Conservation (phyloP, 2,329 filamentous ascomycete genomes). For the Capronia coronata region DNA sequence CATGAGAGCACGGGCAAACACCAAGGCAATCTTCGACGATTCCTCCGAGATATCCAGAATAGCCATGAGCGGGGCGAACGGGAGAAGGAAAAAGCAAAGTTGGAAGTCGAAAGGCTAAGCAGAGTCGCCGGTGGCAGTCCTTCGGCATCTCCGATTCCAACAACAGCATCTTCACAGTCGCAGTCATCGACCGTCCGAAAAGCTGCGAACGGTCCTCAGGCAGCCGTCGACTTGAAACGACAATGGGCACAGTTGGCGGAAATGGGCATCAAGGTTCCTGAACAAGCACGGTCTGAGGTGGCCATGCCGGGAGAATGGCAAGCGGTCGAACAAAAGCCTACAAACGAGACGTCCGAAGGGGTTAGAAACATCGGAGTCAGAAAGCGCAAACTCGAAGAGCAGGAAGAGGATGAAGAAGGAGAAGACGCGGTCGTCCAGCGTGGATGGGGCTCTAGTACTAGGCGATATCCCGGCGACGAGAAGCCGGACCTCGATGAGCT, state of each 20-base stretch:
- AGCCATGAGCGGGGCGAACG: constrained; percentile 72
- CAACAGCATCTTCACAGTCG: constrained; percentile 28
- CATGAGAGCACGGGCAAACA: constrained; percentile 83
- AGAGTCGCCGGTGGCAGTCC: constrained; percentile 53
- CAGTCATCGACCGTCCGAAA: constrained; percentile 31
- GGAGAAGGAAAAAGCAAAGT: constrained; percentile 73
- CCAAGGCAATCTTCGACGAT: constrained; percentile 79
- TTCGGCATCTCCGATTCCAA: constrained; percentile 34
- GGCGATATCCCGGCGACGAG: constrained; percentile 36
- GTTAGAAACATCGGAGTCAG: constrained; percentile 40
- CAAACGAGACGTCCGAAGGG: constrained; percentile 33
- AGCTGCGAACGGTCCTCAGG: constrained; percentile 33
- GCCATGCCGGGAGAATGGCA: constrained; percentile 88
- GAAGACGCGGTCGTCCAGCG: constrained; percentile 34
- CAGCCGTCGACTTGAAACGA: constrained; percentile 63
- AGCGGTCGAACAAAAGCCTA: constrained; percentile 49
- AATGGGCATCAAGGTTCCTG: constrained; percentile 78
- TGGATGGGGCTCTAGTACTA: constrained; percentile 41
- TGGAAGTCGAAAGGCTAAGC: constrained; percentile 80
- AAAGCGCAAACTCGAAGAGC: constrained; percentile 41
- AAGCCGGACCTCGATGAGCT: constrained; percentile 39
- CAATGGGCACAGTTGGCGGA: constrained; percentile 84
- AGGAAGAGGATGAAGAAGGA: constrained; percentile 38
- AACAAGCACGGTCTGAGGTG: constrained; percentile 70
- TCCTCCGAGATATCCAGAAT: constrained; percentile 80